Evolutionary conservation across 331 rosid species (phyloP), one percentile per base, ranked within the genome.

Genomic region (Erythrophleum ivorense): DNA sequence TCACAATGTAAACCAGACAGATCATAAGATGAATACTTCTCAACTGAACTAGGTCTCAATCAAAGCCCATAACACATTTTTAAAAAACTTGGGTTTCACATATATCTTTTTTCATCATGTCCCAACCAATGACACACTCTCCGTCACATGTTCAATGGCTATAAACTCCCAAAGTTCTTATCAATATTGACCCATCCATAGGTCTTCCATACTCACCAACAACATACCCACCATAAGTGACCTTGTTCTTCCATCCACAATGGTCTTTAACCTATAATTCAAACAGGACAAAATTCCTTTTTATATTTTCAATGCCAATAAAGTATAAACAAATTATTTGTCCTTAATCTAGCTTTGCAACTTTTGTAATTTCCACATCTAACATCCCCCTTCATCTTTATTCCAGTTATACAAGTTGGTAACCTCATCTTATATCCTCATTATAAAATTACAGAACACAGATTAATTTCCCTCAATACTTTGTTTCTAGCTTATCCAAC

Each of bases 351-450:
- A 64, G 71, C 24, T 72, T 52, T 2, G 7, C 60, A 40, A 55
- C 40, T 55, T 33, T 4, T 70, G 40, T n/a, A 82, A 75, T 18
- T 57, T 60, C 78, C 67, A 59, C 12, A 60, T 53, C 36, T 14
- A 38, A 68, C 76, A 72, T 45, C 64, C 49, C 33, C 21, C 21
- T 50, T 31, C 53, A 71, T 71, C 62, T 13, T 71, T 33, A 48
- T 49, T 52, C 63, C 65, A 36, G 19, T 34, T 19, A 45, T 73
- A 49, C n/a, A 55, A 58, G 54, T 31, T 49, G 13, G 64, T 53
- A 54, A 54, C 16, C 36, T 54, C 78, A 9, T 38, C 41, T 38
- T 9, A 65, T 16, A 66, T 38, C 24, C 50, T 66, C 72, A 38
- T 66, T 0, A 18, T n/a, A 45, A n/a, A 55, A 14, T 50, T 63